Evolutionary conservation across 306 rosid genomes (phyloP), one percentile per base, ranked within the genome.

Genomic region (Vigna radiata): DNA sequence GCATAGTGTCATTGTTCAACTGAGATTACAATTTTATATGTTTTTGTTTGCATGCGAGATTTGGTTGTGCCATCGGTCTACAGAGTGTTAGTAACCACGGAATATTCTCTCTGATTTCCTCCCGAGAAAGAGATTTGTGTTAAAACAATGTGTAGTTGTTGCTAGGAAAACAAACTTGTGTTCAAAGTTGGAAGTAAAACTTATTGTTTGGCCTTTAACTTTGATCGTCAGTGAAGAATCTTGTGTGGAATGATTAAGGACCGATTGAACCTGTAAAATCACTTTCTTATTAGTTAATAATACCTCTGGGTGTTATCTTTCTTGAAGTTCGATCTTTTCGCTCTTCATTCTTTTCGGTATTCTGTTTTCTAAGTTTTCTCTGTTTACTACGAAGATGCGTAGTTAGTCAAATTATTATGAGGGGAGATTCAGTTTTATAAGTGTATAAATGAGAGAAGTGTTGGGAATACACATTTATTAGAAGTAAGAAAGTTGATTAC

Each of bases 141-240:
- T 16, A 25, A 50, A 64, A 17, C 41, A 68, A 41, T 58, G 43
- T 23, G 18, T 52, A 12, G 33, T 63, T 61, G 7, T 16, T 31
- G 44, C 13, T 7, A 16, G 19, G 65, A 14, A 5, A 27, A 59
- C 4, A 15, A 36, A 3, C 44, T 61, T 61, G 21, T 13, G 67
- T 61, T 61, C 46, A 7, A 61, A 64, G 8, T 36, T 78, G 49
- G 53, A 33, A 58, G 8, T 68, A 0, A 19, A 56, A 14, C 13
- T 25, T 73, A 69, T 75, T 54, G 7, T 27, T 46, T 59, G 48
- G 75, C 84, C 85, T 83, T 85, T 85, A 84, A 83, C 86, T 82
- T 76, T 75, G 89, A 79, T 87, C 81, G 62, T 3, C 8, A 13
- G 52, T 83, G 86, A 85, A 83, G 90, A 86, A 74, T 68, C 12